phyloP scores from a whole-genome alignment of 176 grass and related monocot genomes.

The Ensete ventricosum region DNA sequence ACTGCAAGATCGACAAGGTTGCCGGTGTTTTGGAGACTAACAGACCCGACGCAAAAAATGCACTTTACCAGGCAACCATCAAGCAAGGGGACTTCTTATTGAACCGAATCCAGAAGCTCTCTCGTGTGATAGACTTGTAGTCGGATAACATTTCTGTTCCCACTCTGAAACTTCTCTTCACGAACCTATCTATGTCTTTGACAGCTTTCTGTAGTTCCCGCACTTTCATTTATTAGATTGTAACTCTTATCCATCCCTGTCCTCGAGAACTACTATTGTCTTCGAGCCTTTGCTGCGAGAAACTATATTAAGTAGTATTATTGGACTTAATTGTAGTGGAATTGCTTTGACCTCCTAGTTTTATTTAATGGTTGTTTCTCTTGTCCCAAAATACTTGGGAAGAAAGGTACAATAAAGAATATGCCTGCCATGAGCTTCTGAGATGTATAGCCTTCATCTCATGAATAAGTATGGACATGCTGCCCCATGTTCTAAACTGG shows the following conservation, averaged over 20 bases:
- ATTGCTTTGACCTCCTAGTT: too few relatives aligned
- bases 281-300: too few relatives aligned
- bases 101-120: constrained; percentile 94
- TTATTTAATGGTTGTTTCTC: too few relatives aligned
- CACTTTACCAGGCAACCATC: constrained; percentile 94
- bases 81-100: constrained; percentile 98
- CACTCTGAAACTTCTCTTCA: not conserved
- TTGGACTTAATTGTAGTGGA: too few relatives aligned
- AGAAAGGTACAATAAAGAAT: too few relatives aligned
- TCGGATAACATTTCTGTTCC: not conserved
- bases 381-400: too few relatives aligned
- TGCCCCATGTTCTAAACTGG: too few relatives aligned
- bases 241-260: not conserved
- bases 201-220: not conserved
- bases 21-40: constrained; percentile 87
- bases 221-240: not conserved
- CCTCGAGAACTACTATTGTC: too few relatives aligned
- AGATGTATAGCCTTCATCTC: too few relatives aligned
- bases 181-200: not conserved
- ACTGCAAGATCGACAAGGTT: constrained; percentile 99
- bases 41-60: constrained; percentile 78
- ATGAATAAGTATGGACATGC: too few relatives aligned
- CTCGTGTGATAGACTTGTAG: constrained; percentile 90
- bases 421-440: too few relatives aligned
- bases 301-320: too few relatives aligned